Conservation (phyloP, 2,329 filamentous ascomycete species). For the Aspergillus sp. region DNA sequence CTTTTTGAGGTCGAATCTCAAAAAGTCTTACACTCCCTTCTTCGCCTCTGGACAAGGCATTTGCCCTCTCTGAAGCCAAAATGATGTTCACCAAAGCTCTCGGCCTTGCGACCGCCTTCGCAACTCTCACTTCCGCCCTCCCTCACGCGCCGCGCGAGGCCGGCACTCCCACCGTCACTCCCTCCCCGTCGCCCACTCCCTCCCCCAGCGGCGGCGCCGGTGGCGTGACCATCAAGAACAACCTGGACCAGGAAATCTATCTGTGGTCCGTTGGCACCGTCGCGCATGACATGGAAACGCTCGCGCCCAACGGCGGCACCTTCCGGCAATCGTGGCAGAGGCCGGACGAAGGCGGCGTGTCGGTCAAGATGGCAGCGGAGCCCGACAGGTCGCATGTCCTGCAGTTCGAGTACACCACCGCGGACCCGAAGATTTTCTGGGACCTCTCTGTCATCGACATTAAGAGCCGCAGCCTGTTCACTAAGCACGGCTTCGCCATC, state of each 20-base stretch:
- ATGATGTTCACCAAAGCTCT: conserved; percentile 30
- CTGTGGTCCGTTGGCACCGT: conserved; percentile 32
- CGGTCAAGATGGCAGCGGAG: conserved; percentile 32
- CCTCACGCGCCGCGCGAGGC: conserved; percentile 17
- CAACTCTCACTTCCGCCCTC: conserved; percentile 22
- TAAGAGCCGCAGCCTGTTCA: conserved; percentile 20
- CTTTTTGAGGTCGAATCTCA: conserved; percentile 18
- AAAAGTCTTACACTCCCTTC: conserved; percentile 4
- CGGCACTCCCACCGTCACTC: conserved; percentile 20
- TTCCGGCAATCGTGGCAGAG: conserved; percentile 26
- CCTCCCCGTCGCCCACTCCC: conserved; percentile 15
- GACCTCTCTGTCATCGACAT: conserved; percentile 30
- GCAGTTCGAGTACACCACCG: conserved; percentile 33
- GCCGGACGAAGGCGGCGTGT: conserved; percentile 34
- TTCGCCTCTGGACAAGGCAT: conserved; percentile 16
- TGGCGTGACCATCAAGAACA: conserved; percentile 30
- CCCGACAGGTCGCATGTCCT: conserved; percentile 26
- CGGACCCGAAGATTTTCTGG: conserved; percentile 24
- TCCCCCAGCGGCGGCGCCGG: conserved; percentile 12
- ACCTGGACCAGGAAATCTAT: conserved; percentile 28
- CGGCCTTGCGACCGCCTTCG: conserved; percentile 23
- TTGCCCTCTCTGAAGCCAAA: conserved; percentile 7
- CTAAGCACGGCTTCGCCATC: conserved; percentile 27
- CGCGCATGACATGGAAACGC: conserved; percentile 23
- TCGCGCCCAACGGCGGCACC: conserved; percentile 23